A percentile compares a stretch with the other conserved stretches of the same genome.
These are phyloP conservation scores for Digitaria exilis DNA, from an alignment of 202 grass and related monocot genomes.

Conservation along the genomic window DNA sequence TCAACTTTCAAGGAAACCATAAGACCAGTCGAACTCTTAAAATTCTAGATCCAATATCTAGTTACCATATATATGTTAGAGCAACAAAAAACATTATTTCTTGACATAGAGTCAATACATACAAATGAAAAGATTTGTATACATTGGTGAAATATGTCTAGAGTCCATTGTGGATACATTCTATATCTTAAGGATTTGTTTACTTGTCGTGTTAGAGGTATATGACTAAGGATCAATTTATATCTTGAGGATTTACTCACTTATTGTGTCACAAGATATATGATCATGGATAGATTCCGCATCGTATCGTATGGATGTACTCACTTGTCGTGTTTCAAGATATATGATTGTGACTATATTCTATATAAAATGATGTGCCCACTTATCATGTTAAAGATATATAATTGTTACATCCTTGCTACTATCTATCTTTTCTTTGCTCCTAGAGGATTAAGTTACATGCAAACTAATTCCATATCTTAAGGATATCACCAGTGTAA, in stretches of 20 bases:
- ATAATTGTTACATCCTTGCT: not conserved
- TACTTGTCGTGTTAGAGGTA: not conserved
- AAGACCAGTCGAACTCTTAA: not conserved
- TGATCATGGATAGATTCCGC: not conserved
- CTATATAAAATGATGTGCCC: not conserved
- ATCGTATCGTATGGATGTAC: not conserved
- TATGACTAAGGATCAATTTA: not conserved
- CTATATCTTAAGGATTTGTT: not conserved
- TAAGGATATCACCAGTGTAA: not conserved
- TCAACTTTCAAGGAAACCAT: not conserved
- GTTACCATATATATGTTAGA: not conserved
- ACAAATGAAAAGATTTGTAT: not conserved
- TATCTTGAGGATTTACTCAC: not conserved
- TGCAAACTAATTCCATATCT: not conserved
- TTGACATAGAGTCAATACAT: not conserved
- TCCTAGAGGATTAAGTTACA: not conserved
- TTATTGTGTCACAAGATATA: not conserved
- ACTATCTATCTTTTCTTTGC: not conserved
- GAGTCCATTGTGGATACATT: not conserved
- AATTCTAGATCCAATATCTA: not conserved
- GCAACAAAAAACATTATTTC: not conserved
- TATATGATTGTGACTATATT: not conserved
- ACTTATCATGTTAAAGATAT: not conserved
- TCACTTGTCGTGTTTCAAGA: not conserved
- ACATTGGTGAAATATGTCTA: not conserved